A percentile compares a stretch with the other conserved stretches of the same genome.
Conservation (phyloP, 164 flowering plant species). For the Magnolia sinica region DNA sequence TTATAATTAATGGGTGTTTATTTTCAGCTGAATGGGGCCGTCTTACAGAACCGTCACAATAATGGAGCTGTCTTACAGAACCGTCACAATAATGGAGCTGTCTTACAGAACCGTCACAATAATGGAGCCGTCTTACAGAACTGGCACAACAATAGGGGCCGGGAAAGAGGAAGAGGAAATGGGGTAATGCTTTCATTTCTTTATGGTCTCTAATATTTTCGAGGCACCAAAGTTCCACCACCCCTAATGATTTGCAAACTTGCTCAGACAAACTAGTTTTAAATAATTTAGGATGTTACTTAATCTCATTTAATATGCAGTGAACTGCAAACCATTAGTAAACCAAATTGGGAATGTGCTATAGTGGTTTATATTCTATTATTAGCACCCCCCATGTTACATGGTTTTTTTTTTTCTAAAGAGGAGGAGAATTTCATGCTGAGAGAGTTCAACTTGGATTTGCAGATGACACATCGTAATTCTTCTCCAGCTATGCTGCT, state of each 20-base stretch:
- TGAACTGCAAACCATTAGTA: background rate
- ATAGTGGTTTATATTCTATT: background rate
- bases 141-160: conserved; percentile 36
- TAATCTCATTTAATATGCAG: background rate
- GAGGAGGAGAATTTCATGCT: too few relatives aligned
- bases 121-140: conserved; percentile 36
- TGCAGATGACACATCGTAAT: too few relatives aligned
- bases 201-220: background rate
- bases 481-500: too few relatives aligned
- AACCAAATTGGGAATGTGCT: background rate
- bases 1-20: background rate
- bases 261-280: background rate
- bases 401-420: too few relatives aligned
- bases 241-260: background rate
- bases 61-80: background rate
- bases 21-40: conserved; percentile 49
- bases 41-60: conserved; percentile 33
- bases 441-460: too few relatives aligned
- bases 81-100: background rate
- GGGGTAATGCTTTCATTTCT: conserved; percentile 41
- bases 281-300: background rate
- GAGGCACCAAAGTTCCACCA: background rate
- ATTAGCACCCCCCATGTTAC: background rate
- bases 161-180: conserved; percentile 64
- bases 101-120: too few relatives aligned